These are phyloP conservation scores for Przewalskia tangutica DNA, from an alignment of 257 asterid genomes.

Conservation along the genomic window DNA sequence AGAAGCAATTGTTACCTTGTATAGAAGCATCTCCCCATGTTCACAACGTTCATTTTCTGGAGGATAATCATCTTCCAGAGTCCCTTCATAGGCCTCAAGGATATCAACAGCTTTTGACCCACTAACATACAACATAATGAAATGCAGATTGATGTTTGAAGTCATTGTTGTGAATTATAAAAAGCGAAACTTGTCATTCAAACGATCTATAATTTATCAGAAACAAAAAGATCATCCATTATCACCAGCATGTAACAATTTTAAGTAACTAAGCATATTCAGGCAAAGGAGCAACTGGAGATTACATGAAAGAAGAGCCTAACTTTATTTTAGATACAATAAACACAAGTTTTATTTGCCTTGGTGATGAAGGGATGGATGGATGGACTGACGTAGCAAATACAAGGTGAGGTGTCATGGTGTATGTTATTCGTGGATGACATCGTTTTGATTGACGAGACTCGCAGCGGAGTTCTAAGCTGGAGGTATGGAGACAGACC, in stretches of 20 bases:
- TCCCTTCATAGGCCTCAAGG: constrained; percentile 98
- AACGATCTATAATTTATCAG: neutral
- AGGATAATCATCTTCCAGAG: constrained; percentile 95
- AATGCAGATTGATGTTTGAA: neutral
- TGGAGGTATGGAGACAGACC: too few species aligned
- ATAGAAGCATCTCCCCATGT: constrained; percentile 96
- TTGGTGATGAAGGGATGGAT: too few species aligned
- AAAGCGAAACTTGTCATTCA: neutral
- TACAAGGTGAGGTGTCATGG: too few species aligned
- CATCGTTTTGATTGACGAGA: too few species aligned
- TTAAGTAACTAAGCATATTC: neutral
- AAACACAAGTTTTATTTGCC: too few species aligned
- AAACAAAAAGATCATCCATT: neutral
- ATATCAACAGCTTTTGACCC: constrained; percentile 92
- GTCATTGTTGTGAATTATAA: neutral
- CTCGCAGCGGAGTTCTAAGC: too few species aligned
- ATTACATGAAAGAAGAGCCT: neutral
- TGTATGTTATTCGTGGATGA: too few species aligned
- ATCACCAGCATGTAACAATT: neutral
- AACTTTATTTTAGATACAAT: neutral
- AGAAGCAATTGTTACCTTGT: constrained; percentile 51
- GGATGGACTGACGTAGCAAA: too few species aligned
- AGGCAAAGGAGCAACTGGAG: neutral
- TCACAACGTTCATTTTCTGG: constrained; percentile 93
- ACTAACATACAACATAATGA: constrained; percentile 31